Evolutionary conservation across 352 stramenopile genomes (phyloP).

Genomic region (Globisporangium viniferum): DNA sequence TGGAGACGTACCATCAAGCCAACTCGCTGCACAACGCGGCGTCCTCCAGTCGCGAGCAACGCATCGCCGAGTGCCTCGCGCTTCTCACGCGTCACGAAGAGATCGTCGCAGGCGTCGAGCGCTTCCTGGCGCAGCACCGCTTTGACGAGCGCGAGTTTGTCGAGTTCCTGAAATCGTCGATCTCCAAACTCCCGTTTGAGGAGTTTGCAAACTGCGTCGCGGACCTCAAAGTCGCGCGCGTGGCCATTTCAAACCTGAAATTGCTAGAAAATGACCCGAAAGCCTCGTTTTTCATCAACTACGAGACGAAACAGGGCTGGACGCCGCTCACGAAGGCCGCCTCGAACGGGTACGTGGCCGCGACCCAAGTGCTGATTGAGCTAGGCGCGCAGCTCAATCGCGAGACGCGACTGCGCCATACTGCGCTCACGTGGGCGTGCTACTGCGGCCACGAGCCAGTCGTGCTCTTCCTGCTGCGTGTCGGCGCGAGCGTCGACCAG

Average conservation of each 20-base stretch:
- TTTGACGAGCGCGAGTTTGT: slow-evolving; percentile 41
- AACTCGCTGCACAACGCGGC: slow-evolving; percentile 36
- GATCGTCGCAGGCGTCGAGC: slow-evolving; percentile 21
- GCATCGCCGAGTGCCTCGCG: slow-evolving; percentile 32
- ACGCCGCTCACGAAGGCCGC: slow-evolving; percentile 67
- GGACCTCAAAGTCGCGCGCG: slow-evolving; percentile 19
- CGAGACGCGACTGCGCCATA: slow-evolving; percentile 61
- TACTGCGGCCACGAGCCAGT: slow-evolving; percentile 71
- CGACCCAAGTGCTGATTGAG: slow-evolving; percentile 36
- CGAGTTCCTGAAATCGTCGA: slow-evolving; percentile 24
- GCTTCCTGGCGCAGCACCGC: slow-evolving; percentile 31
- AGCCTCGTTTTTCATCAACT: slow-evolving; percentile 37
- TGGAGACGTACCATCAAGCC: slow-evolving; percentile 33
- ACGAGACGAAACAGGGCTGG: slow-evolving; percentile 64
- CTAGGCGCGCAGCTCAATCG: slow-evolving; percentile 41
- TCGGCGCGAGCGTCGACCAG: slow-evolving; percentile 31
- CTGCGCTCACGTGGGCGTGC: slow-evolving; percentile 69
- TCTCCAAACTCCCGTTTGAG: slow-evolving; percentile 15
- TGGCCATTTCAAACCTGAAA: not conserved
- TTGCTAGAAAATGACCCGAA: slow-evolving; percentile 5
- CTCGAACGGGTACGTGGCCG: slow-evolving; percentile 39
- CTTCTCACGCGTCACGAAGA: slow-evolving; percentile 37
- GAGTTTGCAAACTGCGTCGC: slow-evolving; percentile 22
- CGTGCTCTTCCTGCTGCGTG: slow-evolving; percentile 45
- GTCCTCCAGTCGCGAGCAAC: slow-evolving; percentile 29